phyloP scores from a whole-genome alignment of 164 flowering plant species.

The Vitis vinifera region ASM3070453v1 NC_081806.1:490001-490500 shows the following conservation, averaged over 20 bases:
- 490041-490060: conserved; percentile 20
- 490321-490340: conserved; percentile 30
- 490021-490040: conserved; percentile 27
- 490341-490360: conserved; percentile 43
- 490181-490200: conserved; percentile 32
- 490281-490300: conserved; percentile 48
- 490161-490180: conserved; percentile 21
- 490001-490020: conserved; percentile 14
- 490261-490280: conserved; percentile 50
- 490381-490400: neutral
- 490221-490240: conserved; percentile 23
- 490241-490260: conserved; percentile 36
- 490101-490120: conserved; percentile 8
- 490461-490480: too few species aligned
- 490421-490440: too few species aligned
- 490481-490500: too few species aligned
- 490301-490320: conserved; percentile 53
- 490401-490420: too few species aligned
- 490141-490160: conserved; percentile 13
- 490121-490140: conserved; percentile 16
- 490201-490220: conserved; percentile 48
- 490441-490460: too few species aligned
- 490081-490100: conserved; percentile 22
- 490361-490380: conserved; percentile 44
- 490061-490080: conserved; percentile 14